A percentile compares a stretch with the other conserved stretches of the same genome.
Conservation (phyloP, 2,329 filamentous ascomycete genomes). For the Talaromyces funiculosus region DNA sequence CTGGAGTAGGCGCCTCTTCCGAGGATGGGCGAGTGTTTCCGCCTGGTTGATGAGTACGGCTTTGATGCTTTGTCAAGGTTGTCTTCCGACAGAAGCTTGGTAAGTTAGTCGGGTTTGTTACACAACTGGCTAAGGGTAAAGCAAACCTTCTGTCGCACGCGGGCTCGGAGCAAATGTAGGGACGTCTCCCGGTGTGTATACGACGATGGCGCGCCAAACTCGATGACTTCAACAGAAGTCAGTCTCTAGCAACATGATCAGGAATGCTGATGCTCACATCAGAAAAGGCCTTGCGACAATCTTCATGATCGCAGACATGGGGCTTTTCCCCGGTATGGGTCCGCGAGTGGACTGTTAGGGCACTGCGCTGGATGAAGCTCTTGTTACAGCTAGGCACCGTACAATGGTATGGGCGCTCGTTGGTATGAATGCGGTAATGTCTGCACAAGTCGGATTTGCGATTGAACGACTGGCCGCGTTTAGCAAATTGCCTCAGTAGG, state of each 20-base stretch:
- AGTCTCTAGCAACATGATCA: constrained; percentile 2
- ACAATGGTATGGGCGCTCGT: constrained; percentile 45
- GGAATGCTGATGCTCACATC: constrained; percentile 31
- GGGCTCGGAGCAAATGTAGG: constrained; percentile 37
- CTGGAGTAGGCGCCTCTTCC: constrained; percentile 30
- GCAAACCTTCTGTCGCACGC: constrained; percentile 35
- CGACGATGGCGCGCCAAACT: constrained; percentile 37
- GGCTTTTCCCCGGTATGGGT: constrained; percentile 43
- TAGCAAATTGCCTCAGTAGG: constrained; percentile 1
- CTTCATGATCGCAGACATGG: constrained; percentile 39
- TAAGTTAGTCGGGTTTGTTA: background rate
- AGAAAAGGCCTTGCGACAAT: constrained; percentile 41
- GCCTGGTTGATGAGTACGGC: constrained; percentile 34
- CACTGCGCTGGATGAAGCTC: constrained; percentile 45
- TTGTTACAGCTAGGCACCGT: constrained; percentile 42
- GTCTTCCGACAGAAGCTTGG: constrained; percentile 38
- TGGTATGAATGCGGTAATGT: constrained; percentile 45
- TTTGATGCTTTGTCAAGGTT: constrained; percentile 37
- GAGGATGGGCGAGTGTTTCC: constrained; percentile 30
- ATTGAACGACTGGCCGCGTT: constrained; percentile 40
- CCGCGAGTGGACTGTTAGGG: constrained; percentile 42
- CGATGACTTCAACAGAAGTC: constrained; percentile 26
- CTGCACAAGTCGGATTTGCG: constrained; percentile 45
- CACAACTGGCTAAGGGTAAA: background rate
- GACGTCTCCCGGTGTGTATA: constrained; percentile 37